Conservation (phyloP, 768 basidiomycete species). For the Dioszegia aurantiaca region DNA sequence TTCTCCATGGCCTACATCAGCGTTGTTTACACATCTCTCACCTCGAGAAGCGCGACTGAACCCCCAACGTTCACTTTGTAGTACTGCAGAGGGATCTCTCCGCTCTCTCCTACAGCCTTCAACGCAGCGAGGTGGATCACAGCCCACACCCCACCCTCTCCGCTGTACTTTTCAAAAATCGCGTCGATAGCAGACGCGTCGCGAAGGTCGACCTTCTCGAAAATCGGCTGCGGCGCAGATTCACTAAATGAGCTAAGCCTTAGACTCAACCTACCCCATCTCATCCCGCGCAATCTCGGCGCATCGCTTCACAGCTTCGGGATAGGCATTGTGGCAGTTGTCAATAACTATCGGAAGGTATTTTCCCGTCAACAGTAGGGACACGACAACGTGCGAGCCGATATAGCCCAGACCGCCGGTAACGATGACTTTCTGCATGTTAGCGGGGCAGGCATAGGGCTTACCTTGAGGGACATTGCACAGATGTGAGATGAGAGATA, state of each 20-base stretch:
- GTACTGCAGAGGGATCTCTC: conserved; percentile 86
- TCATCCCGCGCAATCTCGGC: conserved; percentile 74
- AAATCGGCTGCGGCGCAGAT: conserved; percentile 40
- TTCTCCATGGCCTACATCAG: conserved; percentile 70
- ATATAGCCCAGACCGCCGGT: conserved; percentile 48
- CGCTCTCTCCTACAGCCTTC: conserved; percentile 97
- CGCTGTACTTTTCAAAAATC: conserved; percentile 75
- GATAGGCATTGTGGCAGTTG: conserved; percentile 89
- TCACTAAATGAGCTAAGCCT: conserved; percentile 15
- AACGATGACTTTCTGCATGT: conserved; percentile 37
- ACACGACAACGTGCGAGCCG: conserved; percentile 93
- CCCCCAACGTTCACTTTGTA: conserved; percentile 92
- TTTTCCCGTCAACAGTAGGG: conserved; percentile 75
- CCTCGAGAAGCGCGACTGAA: conserved; percentile 70
- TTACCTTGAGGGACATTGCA: conserved; percentile 3
- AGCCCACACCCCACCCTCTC: conserved; percentile 90
- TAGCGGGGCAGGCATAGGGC: not conserved
- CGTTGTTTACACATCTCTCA: conserved; percentile 23
- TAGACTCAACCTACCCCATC: conserved; percentile 54
- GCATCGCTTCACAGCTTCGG: conserved; percentile 65
- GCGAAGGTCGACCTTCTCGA: conserved; percentile 67
- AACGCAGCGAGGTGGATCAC: conserved; percentile 94
- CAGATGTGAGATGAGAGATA: too few species aligned
- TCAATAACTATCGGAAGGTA: conserved; percentile 94
- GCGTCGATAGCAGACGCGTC: conserved; percentile 65